These are phyloP conservation scores for Phalaenopsis aphrodite DNA, from an alignment of 106 monocot species.

Conservation along the genomic window DNA sequence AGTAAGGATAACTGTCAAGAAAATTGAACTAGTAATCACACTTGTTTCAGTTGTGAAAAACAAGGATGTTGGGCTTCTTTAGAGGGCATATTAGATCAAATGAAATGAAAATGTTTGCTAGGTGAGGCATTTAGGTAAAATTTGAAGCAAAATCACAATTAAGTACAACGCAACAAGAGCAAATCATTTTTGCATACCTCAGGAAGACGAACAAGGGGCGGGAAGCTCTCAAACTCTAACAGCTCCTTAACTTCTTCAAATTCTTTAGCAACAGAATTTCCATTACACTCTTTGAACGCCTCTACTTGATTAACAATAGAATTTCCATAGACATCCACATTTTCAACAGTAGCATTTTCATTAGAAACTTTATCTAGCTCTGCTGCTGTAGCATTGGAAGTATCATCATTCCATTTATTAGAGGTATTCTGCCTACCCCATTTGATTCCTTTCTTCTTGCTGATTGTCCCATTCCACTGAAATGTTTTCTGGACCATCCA, in stretches of 20 bases:
- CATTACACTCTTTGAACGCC: not conserved
- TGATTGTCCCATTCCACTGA: conserved; percentile 83
- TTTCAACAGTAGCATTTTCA: conserved; percentile 1
- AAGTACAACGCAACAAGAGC: not conserved
- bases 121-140: not conserved
- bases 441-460: conserved; percentile 87
- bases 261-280: conserved; percentile 10
- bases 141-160: no score
- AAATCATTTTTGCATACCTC: conserved; percentile 35
- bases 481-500: conserved; percentile 35
- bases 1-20: not conserved
- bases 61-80: not conserved
- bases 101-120: not conserved
- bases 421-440: conserved; percentile 59
- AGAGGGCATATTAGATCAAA: not conserved
- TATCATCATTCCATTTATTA: conserved; percentile 14
- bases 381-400: conserved; percentile 13
- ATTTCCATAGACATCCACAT: not conserved
- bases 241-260: conserved; percentile 12
- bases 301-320: not conserved
- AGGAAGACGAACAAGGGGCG: conserved; percentile 44
- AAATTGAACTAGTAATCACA: not conserved
- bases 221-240: conserved; percentile 54
- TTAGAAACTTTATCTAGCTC: conserved; percentile 6
- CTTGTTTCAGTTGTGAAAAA: not conserved